Percentiles rank a stretch among this genome's conserved stretches.
phyloP scores from a whole-genome alignment of 1,284 basidiomycete genomes.

The Gymnopus androsaceus region DNA sequence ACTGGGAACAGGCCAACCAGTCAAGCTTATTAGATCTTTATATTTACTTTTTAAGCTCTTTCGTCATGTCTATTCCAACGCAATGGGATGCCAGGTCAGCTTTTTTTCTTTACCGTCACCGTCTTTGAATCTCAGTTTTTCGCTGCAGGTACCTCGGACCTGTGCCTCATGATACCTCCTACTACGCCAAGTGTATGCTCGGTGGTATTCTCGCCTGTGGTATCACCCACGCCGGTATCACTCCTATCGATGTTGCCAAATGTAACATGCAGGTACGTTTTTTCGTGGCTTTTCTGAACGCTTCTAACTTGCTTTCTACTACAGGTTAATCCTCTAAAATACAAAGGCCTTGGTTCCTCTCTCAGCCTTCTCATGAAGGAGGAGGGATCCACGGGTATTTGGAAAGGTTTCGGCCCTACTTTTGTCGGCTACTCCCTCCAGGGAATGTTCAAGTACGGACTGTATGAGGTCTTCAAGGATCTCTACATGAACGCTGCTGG shows the following conservation, averaged over 20 bases:
- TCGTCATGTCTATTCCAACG: slow-evolving; percentile 22
- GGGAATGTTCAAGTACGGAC: slow-evolving; percentile 96
- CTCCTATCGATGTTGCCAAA: slow-evolving; percentile 93
- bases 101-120: slow-evolving; percentile 14
- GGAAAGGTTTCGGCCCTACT: slow-evolving; percentile 93
- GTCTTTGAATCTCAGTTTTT: slow-evolving; percentile 15
- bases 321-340: slow-evolving; percentile 78
- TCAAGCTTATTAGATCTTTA: slow-evolving; percentile 26
- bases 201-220: slow-evolving; percentile 93
- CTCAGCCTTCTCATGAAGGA: slow-evolving; percentile 78
- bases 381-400: slow-evolving; percentile 84
- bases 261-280: slow-evolving; percentile 94
- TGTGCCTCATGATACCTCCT: slow-evolving; percentile 69
- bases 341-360: slow-evolving; percentile 73
- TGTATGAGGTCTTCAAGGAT: slow-evolving; percentile 97
- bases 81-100: slow-evolving; percentile 75
- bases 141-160: slow-evolving; percentile 60
- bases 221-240: slow-evolving; percentile 91
- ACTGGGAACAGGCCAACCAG: slow-evolving; percentile 31
- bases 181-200: slow-evolving; percentile 82
- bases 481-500: slow-evolving; percentile 84
- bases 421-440: slow-evolving; percentile 94
- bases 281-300: slow-evolving; percentile 24
- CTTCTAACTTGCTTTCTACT: slow-evolving; percentile 8
- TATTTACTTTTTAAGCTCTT: slow-evolving; percentile 20